A percentile compares a stretch with the other conserved stretches of the same genome.
These are phyloP conservation scores for Lavandula angustifolia DNA, from an alignment of 257 asterid species.

Conservation along the genomic window DNA sequence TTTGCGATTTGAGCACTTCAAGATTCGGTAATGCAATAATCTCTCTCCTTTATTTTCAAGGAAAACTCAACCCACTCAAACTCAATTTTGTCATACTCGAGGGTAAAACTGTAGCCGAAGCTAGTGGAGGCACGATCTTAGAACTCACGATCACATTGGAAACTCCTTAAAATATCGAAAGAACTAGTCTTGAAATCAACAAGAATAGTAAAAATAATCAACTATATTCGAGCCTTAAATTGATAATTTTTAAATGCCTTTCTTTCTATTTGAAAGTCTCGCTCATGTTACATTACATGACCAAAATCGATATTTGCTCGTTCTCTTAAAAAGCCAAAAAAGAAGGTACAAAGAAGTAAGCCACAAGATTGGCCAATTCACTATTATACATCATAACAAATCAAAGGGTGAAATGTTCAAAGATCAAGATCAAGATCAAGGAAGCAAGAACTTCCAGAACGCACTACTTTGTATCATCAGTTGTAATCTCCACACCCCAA, in stretches of 20 bases:
- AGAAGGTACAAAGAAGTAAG: not conserved
- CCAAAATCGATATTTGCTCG: too few relatives aligned
- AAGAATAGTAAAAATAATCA: too few relatives aligned
- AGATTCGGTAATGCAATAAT: not conserved
- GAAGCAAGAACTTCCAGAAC: not conserved
- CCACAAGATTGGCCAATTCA: slow-evolving; percentile 16
- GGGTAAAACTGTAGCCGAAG: not conserved
- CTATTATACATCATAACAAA: slow-evolving; percentile 26
- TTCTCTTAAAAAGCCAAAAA: not conserved
- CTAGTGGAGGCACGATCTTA: too few relatives aligned
- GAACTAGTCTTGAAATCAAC: too few relatives aligned
- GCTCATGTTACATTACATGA: too few relatives aligned
- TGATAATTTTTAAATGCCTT: too few relatives aligned
- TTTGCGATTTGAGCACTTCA: not conserved
- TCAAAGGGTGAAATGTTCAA: not conserved
- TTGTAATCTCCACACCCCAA: slow-evolving; percentile 24
- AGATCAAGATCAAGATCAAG: not conserved
- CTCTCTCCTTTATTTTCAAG: slow-evolving; percentile 15
- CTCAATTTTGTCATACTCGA: not conserved
- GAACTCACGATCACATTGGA: too few relatives aligned
- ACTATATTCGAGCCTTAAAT: too few relatives aligned
- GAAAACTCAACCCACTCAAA: slow-evolving; percentile 19
- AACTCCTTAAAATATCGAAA: too few relatives aligned
- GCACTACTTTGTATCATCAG: slow-evolving; percentile 21
- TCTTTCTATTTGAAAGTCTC: too few relatives aligned